Base-by-base conservation (phyloP, 257 asterid species). In the Petunia axillaris region DNA sequence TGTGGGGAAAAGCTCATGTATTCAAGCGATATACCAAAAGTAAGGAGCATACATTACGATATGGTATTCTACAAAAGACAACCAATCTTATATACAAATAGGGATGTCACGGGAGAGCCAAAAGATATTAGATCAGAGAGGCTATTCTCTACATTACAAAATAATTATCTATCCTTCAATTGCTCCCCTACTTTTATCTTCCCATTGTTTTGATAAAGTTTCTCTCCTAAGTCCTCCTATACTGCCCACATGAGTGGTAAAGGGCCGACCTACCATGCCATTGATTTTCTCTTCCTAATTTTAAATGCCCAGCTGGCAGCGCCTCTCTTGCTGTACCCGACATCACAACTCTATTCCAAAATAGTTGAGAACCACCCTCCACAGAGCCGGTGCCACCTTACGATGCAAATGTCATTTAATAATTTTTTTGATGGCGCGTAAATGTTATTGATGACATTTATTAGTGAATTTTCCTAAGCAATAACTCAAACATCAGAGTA, bases 241-340 rank as follows among this genome's bases (percentile, higher is more conserved):
- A 71, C 77, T 35, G 13, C 11, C 44, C 44, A 48, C 2, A 50
- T 73, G 1, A 50, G 14, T 59, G 60, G 37, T 59, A 48, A 71
- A 48, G 58, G 8, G 44, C 44, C 46, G 50, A 6, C 25, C 78
- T 73, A 6, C 46, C 35, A 46, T 35, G 77, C 62, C 73, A 35
- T 7, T 71, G 7, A 25, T 48, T 11, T 48, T 73, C 46, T 50
- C 50, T 73, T 46, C 25, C 62, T 50, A 44, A 44, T 25, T 50
- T 73, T 71, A 71, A 71, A 73, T 73, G 40, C 16, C 25, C 62
- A 73, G 62, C 44, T 11, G 35, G 62, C 4, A 2, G 50, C 78
- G 35, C 78, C 78, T 73, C 43, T 35, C 36, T 36, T 73, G 8
- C 36, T 50, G 39, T 48, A 48, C 77, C 77, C 0, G 43, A 6